Base-by-base conservation (phyloP, 768 basidiomycete species). In the Panaeolus papilionaceus region DNA sequence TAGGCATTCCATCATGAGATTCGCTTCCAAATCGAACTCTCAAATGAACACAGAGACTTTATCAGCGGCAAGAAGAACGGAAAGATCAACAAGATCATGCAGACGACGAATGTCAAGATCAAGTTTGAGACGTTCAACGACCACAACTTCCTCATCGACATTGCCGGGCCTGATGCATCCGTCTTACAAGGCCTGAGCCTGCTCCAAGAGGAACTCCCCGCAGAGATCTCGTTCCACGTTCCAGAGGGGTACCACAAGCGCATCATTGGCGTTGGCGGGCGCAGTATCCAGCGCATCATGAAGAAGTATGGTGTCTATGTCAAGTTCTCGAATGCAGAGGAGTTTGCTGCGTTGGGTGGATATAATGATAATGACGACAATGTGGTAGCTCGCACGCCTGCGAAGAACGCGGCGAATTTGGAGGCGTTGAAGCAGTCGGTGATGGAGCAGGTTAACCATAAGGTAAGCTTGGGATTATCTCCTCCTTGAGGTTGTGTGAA, bases 61-160 rank as follows among this genome's bases (percentile, higher is more conserved):
- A 98, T 99, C 78, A 94, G 93, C 66, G 97, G 97, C 51, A 99
- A 99, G 85, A 98, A 99, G 85, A 98, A 99, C 74, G 97, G 97
- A 67, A 99, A 99, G 81, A 95, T 98, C 79, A 98, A 98, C 84
- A 99, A 98, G 83, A 98, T 99, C 77, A 98, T 98, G 95, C 96
- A 98, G 79, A 92, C 90, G 12, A 93, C 96, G 38, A 94, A 93
- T 72, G 96, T 96, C 76, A 97, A 98, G 82, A 98, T 99, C 85
- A 98, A 98, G 80, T 98, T 98, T 70, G 97, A 99, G 83, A 97
- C 96, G 6, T 94, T 97, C 82, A 98, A 96, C 76, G 95, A 97
- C 75, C 89, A 95, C 78, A 95, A 96, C 78, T 96, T 96, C 81
- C 86, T 96, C 73, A 95, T 97, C 74, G 95, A 97, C 78, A 89